Evolutionary conservation across 2,329 filamentous ascomycete genomes (phyloP).

Genomic region (Exophiala sp.): DNA sequence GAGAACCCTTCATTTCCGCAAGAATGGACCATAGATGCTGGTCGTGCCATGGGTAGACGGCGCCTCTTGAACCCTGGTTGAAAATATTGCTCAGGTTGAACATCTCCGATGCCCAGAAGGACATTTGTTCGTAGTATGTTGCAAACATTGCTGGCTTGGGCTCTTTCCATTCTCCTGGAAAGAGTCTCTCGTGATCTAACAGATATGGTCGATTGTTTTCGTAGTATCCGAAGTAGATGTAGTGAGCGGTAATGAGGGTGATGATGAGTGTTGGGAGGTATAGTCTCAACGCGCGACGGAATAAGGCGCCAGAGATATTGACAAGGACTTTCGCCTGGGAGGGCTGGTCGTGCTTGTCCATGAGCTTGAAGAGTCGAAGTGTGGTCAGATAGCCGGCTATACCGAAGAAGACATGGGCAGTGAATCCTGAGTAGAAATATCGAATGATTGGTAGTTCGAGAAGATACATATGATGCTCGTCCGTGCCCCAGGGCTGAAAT

Average conservation of each 20-base stretch:
- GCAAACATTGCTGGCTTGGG: slow-evolving; percentile 41
- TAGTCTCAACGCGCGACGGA: slow-evolving; percentile 42
- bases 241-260: slow-evolving; percentile 40
- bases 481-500: slow-evolving; percentile 38
- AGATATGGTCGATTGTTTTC: slow-evolving; percentile 23
- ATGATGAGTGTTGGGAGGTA: slow-evolving; percentile 43
- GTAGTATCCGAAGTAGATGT: slow-evolving; percentile 39
- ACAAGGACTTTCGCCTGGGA: slow-evolving; percentile 41
- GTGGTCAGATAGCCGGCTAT: slow-evolving; percentile 48
- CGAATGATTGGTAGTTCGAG: slow-evolving; percentile 44
- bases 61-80: slow-evolving; percentile 4
- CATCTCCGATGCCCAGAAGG: slow-evolving; percentile 36
- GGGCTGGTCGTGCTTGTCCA: slow-evolving; percentile 38
- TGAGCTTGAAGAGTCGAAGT: slow-evolving; percentile 34
- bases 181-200: slow-evolving; percentile 17
- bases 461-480: slow-evolving; percentile 27
- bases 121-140: slow-evolving; percentile 34
- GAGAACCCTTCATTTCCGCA: slow-evolving; percentile 45
- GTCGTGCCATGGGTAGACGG: slow-evolving; percentile 38
- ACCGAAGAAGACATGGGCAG: slow-evolving; percentile 46
- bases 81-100: slow-evolving; percentile 26
- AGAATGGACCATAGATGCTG: slow-evolving; percentile 49
- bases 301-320: slow-evolving; percentile 41
- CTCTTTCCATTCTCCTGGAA: slow-evolving; percentile 30
- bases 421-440: slow-evolving; percentile 40